Evolutionary conservation across 805 yeast species (phyloP), one percentile per base, ranked within the genome.

Genomic region (Zygotorulaspora sp.): DNA sequence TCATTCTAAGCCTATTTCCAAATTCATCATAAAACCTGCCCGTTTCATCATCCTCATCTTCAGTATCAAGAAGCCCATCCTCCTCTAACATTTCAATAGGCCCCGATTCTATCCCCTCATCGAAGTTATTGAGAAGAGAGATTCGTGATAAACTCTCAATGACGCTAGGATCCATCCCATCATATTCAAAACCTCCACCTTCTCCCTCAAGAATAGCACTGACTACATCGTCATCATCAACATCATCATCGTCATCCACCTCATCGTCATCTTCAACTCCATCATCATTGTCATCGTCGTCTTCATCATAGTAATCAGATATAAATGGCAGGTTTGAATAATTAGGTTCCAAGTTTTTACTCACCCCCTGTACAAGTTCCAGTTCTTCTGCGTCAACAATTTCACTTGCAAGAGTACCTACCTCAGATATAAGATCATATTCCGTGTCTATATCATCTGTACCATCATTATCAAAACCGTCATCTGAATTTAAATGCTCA

Each of bases 111-210:
- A 30, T 36, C 18, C 27, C 35, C 5, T 38, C 40, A 12, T 29
- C 38, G 20, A 19, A 21, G 18, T 40, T 44, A 18, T 38, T 32
- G 17, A n/a, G 18, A 6, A 35, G 22, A 8, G 41, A 40, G 13
- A 21, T 20, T 18, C 24, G 28, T 9, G 46, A 36, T 7, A 43
- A 27, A 11, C 28, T 15, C 3, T 21, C 17, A 7, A 40, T 35
- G 10, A 41, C 46, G 9, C 41, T 43, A 20, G 48, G 27, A 24
- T 44, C 32, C 13, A 50, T 48, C 2, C 55, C 54, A 15, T 55
- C 58, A 35, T 57, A 58, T 40, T 58, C 62, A 40, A 57, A 5
- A 55, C 58, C 2, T 60, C 42, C 1, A 50, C 55, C 34, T 55
- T 38, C 10, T 16, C 46, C 52, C 4, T 47, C 18, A 12, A 30